Evolutionary conservation across 2,329 filamentous ascomycete genomes (phyloP), one percentile per base, ranked within the genome.

Genomic region (Aschersonia sp.): DNA sequence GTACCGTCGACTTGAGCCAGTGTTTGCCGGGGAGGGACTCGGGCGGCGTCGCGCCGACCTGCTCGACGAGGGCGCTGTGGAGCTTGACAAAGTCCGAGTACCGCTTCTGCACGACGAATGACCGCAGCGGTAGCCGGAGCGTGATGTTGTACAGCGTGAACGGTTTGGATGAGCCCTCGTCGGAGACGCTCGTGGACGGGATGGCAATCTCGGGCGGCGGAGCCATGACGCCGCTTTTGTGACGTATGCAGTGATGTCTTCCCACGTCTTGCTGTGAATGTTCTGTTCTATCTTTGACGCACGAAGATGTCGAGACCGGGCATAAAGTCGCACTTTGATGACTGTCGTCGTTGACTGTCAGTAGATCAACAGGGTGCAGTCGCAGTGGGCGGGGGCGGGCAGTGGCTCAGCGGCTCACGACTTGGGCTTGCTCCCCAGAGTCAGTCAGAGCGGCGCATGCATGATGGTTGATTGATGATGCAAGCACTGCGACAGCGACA

Each of bases 111-210:
- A 89, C 72, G 53, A 84, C 82, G 56, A 83, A 85, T 4, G 84
- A 84, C 45, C 84, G 80, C 10, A 91, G 74, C 0, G 86, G 85
- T 1, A 89, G 79, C 46, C 84, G 80, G 50, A 92, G 72, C 29
- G 79, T 81, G 63, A 89, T 82, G 62, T 86, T 85, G 70, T 89
- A 91, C 53, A 83, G 74, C 0, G 85, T 89, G 63, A 80, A 88
- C 0, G 82, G 74, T 58, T 87, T 86, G 52, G 73, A 69, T 4
- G 62, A 58, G 51, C 58, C 61, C 53, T 71, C 70, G 50, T 73
- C 67, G 47, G 73, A 71, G 50, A 77, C 64, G 52, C 76, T 80
- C 45, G 80, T 82, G n/a, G 77, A 77, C 9, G 79, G 79, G 54
- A 84, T 83, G 51, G 76, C 77, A 59, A 84, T 80, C 60, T 84